Conservation (phyloP, 2,329 filamentous ascomycete genomes). For the Fusarium pseudonygamai region DNA sequence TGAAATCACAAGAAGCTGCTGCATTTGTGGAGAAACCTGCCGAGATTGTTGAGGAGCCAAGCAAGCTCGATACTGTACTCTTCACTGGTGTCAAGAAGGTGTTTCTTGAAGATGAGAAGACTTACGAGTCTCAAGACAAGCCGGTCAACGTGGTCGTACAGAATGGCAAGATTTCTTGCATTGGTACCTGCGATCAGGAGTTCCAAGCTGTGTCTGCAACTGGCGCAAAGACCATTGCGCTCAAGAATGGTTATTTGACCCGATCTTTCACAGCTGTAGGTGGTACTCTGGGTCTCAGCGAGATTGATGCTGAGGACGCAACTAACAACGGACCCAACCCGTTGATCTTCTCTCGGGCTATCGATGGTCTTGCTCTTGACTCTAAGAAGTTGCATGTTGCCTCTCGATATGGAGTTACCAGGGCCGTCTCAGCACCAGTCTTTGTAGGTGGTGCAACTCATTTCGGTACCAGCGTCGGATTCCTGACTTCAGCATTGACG, state of each 20-base stretch:
- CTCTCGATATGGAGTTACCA: conserved; percentile 65
- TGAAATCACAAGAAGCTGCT: conserved; percentile 56
- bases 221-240: conserved; percentile 53
- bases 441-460: conserved; percentile 55
- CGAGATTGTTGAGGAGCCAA: conserved; percentile 54
- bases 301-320: conserved; percentile 66
- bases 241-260: conserved; percentile 69
- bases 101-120: conserved; percentile 57
- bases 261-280: conserved; percentile 69
- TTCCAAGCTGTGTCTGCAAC: conserved; percentile 49
- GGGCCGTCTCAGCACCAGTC: conserved; percentile 65
- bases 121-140: conserved; percentile 45
- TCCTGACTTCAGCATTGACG: conserved; percentile 60
- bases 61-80: conserved; percentile 53
- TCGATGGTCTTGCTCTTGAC: conserved; percentile 65
- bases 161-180: conserved; percentile 64
- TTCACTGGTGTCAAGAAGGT: conserved; percentile 66
- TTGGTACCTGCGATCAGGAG: conserved; percentile 62
- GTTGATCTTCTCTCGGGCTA: conserved; percentile 64
- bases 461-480: conserved; percentile 67
- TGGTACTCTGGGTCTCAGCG: conserved; percentile 68
- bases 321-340: conserved; percentile 62
- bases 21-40: conserved; percentile 52
- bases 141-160: conserved; percentile 61
- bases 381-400: conserved; percentile 65